Base-by-base conservation (phyloP, 345 rosid species). In the Eucalyptus urophylla region DNA sequence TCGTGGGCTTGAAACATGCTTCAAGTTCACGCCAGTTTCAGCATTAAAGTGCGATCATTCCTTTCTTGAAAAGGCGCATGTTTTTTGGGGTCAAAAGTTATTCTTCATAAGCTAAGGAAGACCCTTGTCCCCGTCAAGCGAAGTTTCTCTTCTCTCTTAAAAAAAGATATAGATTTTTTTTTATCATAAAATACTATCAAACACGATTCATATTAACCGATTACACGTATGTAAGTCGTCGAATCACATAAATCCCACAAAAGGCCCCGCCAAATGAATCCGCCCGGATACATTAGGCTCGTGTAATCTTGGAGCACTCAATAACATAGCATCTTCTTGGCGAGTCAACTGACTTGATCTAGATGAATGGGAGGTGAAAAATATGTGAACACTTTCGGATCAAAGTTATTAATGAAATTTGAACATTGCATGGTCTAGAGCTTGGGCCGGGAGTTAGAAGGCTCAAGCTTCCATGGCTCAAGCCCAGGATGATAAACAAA, bases 161-260 rank as follows among this genome's bases (percentile, higher is more conserved):
- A 19, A 11, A 11, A 72, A 37, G 11, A 10, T 19, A 19, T 1
- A 11, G 3, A 10, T 33, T 10, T 6, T 10, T 40, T 14, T 19
- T 17, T 10, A 16, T 31, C 12, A 11, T 3, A 69, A 3, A 7
- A 33, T 72, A 11, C 3, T 72, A 21, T 17, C 25, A 5, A 17
- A 31, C 9, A 2, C 11, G 11, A 67, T 31, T 15, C 1, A 31
- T 67, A 67, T 67, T 8, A 9, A 21, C 3, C 2, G 11, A 67
- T 67, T 67, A 8, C 11, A 31, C 8, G 0, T 9, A 69, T 9
- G 2, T 9, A 6, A 69, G 24, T 2, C 4, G 2, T 11, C 44
- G 14, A 69, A 69, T 33, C 24, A 33, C 13, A 1, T 19, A 72
- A 4, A 19, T 37, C 14, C 4, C 45, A 37, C 1, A 12, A 37